These are phyloP conservation scores for Monascus ruber DNA, from an alignment of 2,329 filamentous ascomycete genomes.

Conservation along the genomic window DNA sequence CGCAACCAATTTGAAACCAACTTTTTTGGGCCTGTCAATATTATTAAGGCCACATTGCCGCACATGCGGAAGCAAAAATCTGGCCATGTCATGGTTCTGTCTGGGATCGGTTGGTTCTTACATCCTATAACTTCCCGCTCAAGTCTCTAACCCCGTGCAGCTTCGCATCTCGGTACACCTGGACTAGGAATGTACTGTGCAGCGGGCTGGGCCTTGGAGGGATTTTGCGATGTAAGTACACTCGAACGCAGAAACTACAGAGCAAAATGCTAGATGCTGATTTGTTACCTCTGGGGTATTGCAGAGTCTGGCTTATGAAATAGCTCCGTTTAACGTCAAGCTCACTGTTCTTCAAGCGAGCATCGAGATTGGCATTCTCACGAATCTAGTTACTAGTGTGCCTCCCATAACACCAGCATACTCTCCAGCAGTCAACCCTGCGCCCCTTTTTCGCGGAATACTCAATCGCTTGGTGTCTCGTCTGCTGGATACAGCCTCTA, in stretches of 20 bases:
- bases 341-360: slow-evolving; percentile 92
- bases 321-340: slow-evolving; percentile 93
- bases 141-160: slow-evolving; percentile 21
- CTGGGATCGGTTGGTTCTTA: slow-evolving; percentile 55
- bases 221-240: slow-evolving; percentile 66
- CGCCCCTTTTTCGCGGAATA: slow-evolving; percentile 73
- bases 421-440: slow-evolving; percentile 52
- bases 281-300: no score
- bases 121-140: not conserved
- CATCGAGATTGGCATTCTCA: slow-evolving; percentile 80
- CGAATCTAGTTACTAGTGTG: slow-evolving; percentile 74
- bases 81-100: slow-evolving; percentile 82
- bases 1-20: slow-evolving; percentile 88
- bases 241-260: not conserved
- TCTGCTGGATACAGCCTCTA: slow-evolving; percentile 1
- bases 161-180: slow-evolving; percentile 84
- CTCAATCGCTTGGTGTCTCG: slow-evolving; percentile 59
- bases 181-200: slow-evolving; percentile 85
- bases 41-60: slow-evolving; percentile 79
- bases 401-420: slow-evolving; percentile 61
- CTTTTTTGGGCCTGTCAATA: slow-evolving; percentile 92
- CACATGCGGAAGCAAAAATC: slow-evolving; percentile 67
- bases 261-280: no score
- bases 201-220: slow-evolving; percentile 88
- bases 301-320: slow-evolving; percentile 76